phyloP scores from a whole-genome alignment of 768 basidiomycete species.

The Mrakia hoshinonis region DNA sequence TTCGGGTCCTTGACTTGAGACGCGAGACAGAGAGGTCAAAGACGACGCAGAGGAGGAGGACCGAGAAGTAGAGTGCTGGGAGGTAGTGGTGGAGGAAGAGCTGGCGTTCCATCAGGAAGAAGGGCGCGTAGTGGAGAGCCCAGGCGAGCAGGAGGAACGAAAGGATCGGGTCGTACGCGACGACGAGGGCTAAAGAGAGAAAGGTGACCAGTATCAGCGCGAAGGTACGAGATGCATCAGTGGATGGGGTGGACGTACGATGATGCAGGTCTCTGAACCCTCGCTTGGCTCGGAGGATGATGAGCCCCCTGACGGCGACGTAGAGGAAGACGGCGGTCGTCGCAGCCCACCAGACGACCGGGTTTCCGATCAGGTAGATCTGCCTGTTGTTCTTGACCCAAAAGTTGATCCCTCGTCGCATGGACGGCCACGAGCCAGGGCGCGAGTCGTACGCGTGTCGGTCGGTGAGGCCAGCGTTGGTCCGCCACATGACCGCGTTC shows the following conservation, averaged over 20 bases:
- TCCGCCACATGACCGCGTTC: conserved; percentile 92
- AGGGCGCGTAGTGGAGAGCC: conserved; percentile 87
- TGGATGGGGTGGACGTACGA: conserved; percentile 55
- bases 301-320: conserved; percentile 58
- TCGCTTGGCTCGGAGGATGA: conserved; percentile 80
- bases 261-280: conserved; percentile 87
- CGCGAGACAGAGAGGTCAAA: conserved; percentile 81
- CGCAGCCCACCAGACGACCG: conserved; percentile 83
- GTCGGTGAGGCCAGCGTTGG: conserved; percentile 91
- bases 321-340: conserved; percentile 64
- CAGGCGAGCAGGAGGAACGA: conserved; percentile 89
- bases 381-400: conserved; percentile 97
- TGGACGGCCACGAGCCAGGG: conserved; percentile 82
- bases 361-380: conserved; percentile 91
- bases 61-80: conserved; percentile 69
- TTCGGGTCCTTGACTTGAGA: conserved; percentile 61
- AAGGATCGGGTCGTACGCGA: conserved; percentile 83
- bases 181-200: conserved; percentile 59
- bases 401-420: conserved; percentile 91
- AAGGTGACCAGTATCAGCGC: not conserved
- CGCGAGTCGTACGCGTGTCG: conserved; percentile 91
- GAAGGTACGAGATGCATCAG: not conserved
- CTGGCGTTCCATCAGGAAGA: conserved; percentile 94
- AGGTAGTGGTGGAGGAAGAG: conserved; percentile 98
- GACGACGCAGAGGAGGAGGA: conserved; percentile 59